Evolutionary conservation across 352 stramenopile genomes (phyloP), one percentile per base, ranked within the genome.

Genomic region (Pythium guiyangense): DNA sequence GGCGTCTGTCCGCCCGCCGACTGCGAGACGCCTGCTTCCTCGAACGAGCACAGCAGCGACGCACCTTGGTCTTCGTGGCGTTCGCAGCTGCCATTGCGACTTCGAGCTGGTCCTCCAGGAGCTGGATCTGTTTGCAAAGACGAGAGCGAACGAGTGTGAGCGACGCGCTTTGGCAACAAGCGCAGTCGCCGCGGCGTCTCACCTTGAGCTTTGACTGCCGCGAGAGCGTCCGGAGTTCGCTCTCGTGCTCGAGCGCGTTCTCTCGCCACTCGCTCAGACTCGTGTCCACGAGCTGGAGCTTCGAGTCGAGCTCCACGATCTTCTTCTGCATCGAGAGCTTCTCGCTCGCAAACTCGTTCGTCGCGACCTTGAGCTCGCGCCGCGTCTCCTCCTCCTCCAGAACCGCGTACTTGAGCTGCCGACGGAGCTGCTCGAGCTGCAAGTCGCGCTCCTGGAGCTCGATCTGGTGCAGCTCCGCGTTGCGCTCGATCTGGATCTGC

Each of bases 191-290:
- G 58, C n/a, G n/a, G n/a, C n/a, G 29, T 45, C 31, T 37, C 31
- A 91, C 78, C 67, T 87, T 81, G 53, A 89, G 57, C 6, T 76
- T 69, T 10, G 74, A 77, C 63, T 86, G 69, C 11, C 70, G 63
- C 39, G 62, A 71, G 20, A 69, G 49, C 1, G 67, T 60, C 4
- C 74, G 74, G 20, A 89, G 52, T 49, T 90, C 64, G 29, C 62
- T 83, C 27, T 50, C 69, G 17, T 61, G 62, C 45, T 92, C 84
- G 12, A 90, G 46, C 3, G 79, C 79, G 48, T 88, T 80, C 45
- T 90, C 81, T 42, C 80, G 82, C 78, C 81, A 91, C 53, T 90
- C 78, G 40, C 71, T 73, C 52, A 92, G 61, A 39, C 71, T 82
- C 14, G 64, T 65, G 49, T 90, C 77, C 0, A 90, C 74, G 50